Evolutionary conservation across 1,284 basidiomycete genomes (phyloP).

Genomic region (Naganishia cerealis): DNA sequence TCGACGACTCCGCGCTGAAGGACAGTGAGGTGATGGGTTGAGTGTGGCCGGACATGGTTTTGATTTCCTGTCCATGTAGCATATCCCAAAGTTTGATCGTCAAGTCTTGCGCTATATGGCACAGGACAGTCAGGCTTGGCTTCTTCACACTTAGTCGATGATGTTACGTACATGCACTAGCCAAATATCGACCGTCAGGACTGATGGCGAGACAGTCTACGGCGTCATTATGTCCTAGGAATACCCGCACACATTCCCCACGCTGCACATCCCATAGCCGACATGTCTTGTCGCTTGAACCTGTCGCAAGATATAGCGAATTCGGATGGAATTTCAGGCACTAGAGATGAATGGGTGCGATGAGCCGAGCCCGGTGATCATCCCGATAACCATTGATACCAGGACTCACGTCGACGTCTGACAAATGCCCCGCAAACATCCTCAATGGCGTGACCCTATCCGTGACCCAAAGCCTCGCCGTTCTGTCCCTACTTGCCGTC

Average conservation of each 20-base stretch:
- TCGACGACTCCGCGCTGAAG: slow-evolving; percentile 85
- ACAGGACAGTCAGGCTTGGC: slow-evolving; percentile 12
- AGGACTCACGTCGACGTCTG: slow-evolving; percentile 87
- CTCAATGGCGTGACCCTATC: slow-evolving; percentile 83
- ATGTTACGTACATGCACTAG: slow-evolving; percentile 70
- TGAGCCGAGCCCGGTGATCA: neutral
- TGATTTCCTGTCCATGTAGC: slow-evolving; percentile 85
- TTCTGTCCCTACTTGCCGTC: slow-evolving; percentile 87
- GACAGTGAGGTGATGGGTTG: slow-evolving; percentile 83
- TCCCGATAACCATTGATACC: slow-evolving; percentile 6
- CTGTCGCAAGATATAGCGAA: slow-evolving; percentile 93
- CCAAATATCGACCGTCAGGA: slow-evolving; percentile 90
- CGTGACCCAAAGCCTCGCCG: slow-evolving; percentile 93
- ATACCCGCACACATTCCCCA: slow-evolving; percentile 88
- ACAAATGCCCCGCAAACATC: slow-evolving; percentile 93
- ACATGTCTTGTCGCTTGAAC: slow-evolving; percentile 92
- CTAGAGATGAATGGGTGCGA: slow-evolving; percentile 55
- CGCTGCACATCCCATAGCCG: slow-evolving; percentile 98
- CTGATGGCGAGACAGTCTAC: slow-evolving; percentile 86
- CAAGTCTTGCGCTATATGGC: slow-evolving; percentile 73
- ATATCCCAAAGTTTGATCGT: slow-evolving; percentile 96
- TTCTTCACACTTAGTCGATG: neutral
- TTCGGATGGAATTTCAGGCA: slow-evolving; percentile 97
- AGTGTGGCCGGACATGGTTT: slow-evolving; percentile 94
- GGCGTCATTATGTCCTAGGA: slow-evolving; percentile 89